Conservation (phyloP, 257 asterid species). For the Jasminum sambac region DNA sequence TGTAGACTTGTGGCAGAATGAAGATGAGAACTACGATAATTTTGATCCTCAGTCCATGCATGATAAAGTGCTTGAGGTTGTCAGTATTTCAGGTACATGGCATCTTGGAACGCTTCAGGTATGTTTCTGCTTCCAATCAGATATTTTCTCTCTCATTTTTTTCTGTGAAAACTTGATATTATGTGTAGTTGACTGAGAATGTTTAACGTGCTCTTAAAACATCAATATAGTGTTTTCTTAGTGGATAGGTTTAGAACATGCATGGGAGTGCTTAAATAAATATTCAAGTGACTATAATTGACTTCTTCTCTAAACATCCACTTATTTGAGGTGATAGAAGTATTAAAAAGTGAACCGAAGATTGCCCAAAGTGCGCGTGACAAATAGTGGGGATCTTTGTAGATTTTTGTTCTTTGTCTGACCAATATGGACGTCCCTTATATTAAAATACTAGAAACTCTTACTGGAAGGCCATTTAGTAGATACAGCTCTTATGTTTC, state of each 20-base stretch:
- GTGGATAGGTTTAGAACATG: neutral
- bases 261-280: too few species aligned
- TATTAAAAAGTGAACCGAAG: conserved; percentile 4
- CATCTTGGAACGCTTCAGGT: conserved; percentile 99
- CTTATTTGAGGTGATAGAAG: neutral
- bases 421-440: neutral
- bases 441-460: neutral
- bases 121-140: conserved; percentile 14
- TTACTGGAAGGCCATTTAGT: conserved; percentile 8
- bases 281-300: too few species aligned
- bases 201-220: conserved; percentile 10
- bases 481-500: neutral
- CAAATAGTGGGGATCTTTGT: neutral
- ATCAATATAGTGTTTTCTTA: neutral
- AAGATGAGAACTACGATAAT: conserved; percentile 82
- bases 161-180: conserved; percentile 9
- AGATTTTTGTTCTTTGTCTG: neutral
- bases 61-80: conserved; percentile 95
- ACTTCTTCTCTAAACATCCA: too few species aligned
- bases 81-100: conserved; percentile 97
- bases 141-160: conserved; percentile 1
- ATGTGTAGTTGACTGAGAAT: conserved; percentile 15
- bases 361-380: conserved; percentile 9
- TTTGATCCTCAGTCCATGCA: conserved; percentile 99
- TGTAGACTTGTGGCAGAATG: conserved; percentile 98